phyloP scores from a whole-genome alignment of 352 stramenopile genomes.

The Phytophthora pisi region DNA sequence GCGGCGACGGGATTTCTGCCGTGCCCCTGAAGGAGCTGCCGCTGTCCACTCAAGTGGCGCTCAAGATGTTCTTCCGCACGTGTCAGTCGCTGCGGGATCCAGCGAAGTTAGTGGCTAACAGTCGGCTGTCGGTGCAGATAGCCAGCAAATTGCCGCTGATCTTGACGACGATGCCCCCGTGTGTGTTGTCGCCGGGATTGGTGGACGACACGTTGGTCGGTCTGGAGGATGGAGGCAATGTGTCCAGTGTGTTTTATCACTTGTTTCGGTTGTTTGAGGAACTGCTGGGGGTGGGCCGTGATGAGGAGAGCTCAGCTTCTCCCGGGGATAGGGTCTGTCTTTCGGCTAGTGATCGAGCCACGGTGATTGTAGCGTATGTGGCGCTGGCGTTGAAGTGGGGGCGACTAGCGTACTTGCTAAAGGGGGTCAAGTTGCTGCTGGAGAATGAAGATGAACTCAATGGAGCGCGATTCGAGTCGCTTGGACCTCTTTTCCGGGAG shows the following conservation, averaged over 20 bases:
- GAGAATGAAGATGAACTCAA: conserved; percentile 26
- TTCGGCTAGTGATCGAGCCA: conserved; percentile 33
- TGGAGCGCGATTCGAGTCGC: conserved; percentile 26
- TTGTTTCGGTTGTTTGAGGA: conserved; percentile 52
- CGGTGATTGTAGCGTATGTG: conserved; percentile 55
- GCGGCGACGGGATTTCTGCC: conserved; percentile 4
- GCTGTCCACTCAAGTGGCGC: conserved; percentile 56
- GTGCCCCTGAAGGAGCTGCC: conserved; percentile 53
- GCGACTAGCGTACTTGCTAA: conserved; percentile 55
- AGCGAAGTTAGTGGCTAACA: conserved; percentile 26
- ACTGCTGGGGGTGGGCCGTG: conserved; percentile 32
- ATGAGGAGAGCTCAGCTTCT: not conserved
- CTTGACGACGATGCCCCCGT: conserved; percentile 54
- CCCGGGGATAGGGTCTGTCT: conserved; percentile 8
- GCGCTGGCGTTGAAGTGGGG: conserved; percentile 77
- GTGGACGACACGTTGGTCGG: conserved; percentile 10
- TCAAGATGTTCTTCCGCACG: conserved; percentile 77
- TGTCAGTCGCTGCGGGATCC: conserved; percentile 56
- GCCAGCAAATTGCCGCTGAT: conserved; percentile 63
- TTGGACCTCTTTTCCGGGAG: conserved; percentile 47
- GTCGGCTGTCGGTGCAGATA: conserved; percentile 51
- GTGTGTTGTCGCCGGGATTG: conserved; percentile 62
- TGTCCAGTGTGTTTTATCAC: conserved; percentile 61
- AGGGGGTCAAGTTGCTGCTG: conserved; percentile 46
- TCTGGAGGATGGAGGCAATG: conserved; percentile 1